A percentile compares a stretch with the other conserved stretches of the same genome.
These are phyloP conservation scores for Neopestalotiopsis rosae DNA, from an alignment of 2,329 filamentous ascomycete genomes.

Conservation along the genomic window DNA sequence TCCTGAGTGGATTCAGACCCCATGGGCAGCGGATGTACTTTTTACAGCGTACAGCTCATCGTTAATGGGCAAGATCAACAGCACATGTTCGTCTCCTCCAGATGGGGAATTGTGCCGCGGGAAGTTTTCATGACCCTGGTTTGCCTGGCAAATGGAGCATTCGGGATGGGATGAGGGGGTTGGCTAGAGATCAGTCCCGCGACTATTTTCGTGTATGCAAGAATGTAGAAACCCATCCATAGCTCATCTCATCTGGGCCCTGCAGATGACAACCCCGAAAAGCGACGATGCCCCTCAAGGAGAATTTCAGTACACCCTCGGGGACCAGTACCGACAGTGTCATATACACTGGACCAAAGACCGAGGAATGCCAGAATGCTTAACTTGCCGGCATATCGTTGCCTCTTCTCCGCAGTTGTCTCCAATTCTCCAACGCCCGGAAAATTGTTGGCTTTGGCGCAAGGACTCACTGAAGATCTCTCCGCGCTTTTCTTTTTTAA, in stretches of 20 bases:
- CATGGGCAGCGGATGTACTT: too few species aligned
- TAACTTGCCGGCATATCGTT: not conserved
- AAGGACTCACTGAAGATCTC: not conserved
- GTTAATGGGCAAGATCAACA: not conserved
- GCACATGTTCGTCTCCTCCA: not conserved
- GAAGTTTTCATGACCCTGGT: not conserved
- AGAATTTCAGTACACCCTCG: not conserved
- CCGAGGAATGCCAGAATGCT: conserved; percentile 1
- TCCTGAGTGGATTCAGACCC: not conserved
- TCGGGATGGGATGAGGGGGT: not conserved
- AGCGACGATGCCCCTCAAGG: not conserved
- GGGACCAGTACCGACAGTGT: not conserved
- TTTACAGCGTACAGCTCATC: not conserved
- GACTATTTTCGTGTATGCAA: not conserved
- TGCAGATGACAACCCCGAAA: not conserved
- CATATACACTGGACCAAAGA: not conserved
- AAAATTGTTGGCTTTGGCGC: not conserved
- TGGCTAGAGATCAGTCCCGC: not conserved
- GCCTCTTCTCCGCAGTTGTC: not conserved
- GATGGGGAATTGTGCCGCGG: not conserved
- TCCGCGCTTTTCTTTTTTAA: not conserved
- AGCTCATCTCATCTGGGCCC: not conserved
- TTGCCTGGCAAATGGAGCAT: not conserved
- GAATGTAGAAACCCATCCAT: not conserved
- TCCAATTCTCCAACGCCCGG: not conserved